Evolutionary conservation across 2,329 filamentous ascomycete genomes (phyloP).

Genomic region (Hypoxylon sp.): DNA sequence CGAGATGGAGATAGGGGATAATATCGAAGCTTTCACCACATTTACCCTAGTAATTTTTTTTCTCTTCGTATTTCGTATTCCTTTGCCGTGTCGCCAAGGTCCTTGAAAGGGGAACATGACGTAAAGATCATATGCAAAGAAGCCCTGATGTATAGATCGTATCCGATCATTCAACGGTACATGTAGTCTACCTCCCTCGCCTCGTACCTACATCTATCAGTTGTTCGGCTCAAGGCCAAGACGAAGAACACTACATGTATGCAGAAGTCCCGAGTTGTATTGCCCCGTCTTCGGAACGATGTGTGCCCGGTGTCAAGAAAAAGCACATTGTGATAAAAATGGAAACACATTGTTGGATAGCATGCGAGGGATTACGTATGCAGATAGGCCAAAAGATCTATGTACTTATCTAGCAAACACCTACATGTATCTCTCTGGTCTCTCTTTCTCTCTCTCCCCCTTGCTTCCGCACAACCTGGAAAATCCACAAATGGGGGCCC

Average conservation of each 20-base stretch:
- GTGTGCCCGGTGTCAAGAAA: neutral
- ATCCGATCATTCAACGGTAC: neutral
- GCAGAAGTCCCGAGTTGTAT: neutral
- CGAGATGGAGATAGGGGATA: slow-evolving; percentile 8
- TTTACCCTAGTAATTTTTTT: neutral
- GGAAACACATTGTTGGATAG: neutral
- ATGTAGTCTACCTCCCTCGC: neutral
- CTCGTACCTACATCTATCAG: neutral
- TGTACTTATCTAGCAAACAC: neutral
- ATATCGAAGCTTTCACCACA: slow-evolving; percentile 2
- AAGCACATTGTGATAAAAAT: neutral
- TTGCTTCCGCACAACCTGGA: neutral
- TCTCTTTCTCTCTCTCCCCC: neutral
- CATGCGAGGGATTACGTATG: neutral
- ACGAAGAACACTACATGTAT: neutral
- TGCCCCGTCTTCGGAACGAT: neutral
- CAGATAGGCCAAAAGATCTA: neutral
- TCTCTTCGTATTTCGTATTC: neutral
- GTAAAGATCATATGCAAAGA: neutral
- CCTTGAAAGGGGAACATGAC: neutral
- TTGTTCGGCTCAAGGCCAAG: neutral
- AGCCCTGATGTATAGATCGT: neutral
- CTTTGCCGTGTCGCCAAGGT: neutral
- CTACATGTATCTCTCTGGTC: too few relatives aligned
- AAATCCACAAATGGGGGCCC: neutral